Conservation (phyloP, 768 basidiomycete species). For the Thelephora ganbajun region DNA sequence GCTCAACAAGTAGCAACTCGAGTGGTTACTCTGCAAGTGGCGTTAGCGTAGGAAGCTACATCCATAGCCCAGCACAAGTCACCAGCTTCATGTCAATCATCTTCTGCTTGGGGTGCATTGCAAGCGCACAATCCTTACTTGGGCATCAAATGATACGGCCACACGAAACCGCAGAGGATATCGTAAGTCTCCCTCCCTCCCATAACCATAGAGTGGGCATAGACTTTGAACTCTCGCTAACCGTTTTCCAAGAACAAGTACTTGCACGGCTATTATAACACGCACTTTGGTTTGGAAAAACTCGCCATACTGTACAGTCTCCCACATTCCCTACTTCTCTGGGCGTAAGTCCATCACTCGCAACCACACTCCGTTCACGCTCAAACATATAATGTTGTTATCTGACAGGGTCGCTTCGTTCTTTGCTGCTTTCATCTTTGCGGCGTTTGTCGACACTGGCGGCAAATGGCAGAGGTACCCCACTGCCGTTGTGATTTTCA, state of each 20-base stretch:
- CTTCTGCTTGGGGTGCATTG: conserved; percentile 26
- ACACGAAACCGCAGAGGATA: conserved; percentile 15
- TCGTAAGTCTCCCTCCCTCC: conserved; percentile 17
- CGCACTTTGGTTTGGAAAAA: conserved; percentile 5
- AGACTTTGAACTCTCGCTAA: too few species aligned
- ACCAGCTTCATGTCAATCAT: conserved; percentile 31
- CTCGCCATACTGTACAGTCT: conserved; percentile 41
- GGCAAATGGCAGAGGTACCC: too few species aligned
- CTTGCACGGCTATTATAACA: too few species aligned
- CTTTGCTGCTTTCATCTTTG: too few species aligned
- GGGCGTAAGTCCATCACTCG: conserved; percentile 30
- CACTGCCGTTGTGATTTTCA: too few species aligned
- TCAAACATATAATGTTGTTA: background rate
- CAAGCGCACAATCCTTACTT: conserved; percentile 28
- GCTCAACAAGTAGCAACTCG: too few species aligned
- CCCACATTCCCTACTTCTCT: conserved; percentile 42
- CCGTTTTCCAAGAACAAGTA: too few species aligned
- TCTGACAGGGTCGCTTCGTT: background rate
- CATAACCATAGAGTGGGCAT: too few species aligned
- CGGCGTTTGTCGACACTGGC: too few species aligned
- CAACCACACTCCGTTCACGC: too few species aligned
- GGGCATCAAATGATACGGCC: conserved; percentile 25
- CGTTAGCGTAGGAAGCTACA: background rate
- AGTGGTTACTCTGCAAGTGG: too few species aligned
- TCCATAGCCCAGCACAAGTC: conserved; percentile 20